Conservation (phyloP, 2,329 filamentous ascomycete genomes). For the Orbilia brochopaga region DNA sequence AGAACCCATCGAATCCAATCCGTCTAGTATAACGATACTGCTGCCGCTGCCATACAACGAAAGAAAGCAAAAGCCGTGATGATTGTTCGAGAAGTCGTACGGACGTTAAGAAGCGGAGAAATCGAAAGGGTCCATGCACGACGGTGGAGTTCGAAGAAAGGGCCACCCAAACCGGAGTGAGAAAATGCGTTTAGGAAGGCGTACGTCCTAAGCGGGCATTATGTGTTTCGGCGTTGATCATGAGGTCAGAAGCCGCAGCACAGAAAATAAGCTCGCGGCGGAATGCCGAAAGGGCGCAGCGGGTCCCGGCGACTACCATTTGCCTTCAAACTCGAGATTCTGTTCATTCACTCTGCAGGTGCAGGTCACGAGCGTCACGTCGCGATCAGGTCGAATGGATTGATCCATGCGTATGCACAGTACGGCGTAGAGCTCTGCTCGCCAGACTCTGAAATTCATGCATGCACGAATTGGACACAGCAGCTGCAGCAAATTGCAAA, state of each 20-base stretch:
- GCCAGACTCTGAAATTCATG: background rate
- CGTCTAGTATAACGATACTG: too few species aligned
- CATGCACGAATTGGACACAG: background rate
- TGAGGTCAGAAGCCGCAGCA: slow-evolving; percentile 31
- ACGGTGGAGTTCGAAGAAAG: slow-evolving; percentile 4
- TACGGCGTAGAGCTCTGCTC: background rate
- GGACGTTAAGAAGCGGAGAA: too few species aligned
- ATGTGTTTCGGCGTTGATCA: slow-evolving; percentile 46
- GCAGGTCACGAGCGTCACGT: slow-evolving; percentile 5
- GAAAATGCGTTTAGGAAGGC: too few species aligned
- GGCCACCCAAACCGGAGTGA: slow-evolving; percentile 3
- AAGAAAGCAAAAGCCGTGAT: too few species aligned
- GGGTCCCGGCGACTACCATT: background rate
- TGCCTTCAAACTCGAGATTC: background rate
- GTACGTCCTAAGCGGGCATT: slow-evolving; percentile 2
- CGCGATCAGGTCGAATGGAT: background rate
- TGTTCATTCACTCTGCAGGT: background rate
- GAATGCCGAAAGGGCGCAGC: background rate
- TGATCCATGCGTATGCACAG: too few species aligned
- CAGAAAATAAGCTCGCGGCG: background rate
- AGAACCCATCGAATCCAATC: background rate
- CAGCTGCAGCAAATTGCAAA: background rate
- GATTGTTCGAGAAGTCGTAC: too few species aligned
- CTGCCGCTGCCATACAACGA: too few species aligned
- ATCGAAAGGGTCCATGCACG: too few species aligned